Percentiles rank a stretch among this genome's conserved stretches.
Conservation (phyloP, 2,329 filamentous ascomycete species). For the Fusarium musae region DNA sequence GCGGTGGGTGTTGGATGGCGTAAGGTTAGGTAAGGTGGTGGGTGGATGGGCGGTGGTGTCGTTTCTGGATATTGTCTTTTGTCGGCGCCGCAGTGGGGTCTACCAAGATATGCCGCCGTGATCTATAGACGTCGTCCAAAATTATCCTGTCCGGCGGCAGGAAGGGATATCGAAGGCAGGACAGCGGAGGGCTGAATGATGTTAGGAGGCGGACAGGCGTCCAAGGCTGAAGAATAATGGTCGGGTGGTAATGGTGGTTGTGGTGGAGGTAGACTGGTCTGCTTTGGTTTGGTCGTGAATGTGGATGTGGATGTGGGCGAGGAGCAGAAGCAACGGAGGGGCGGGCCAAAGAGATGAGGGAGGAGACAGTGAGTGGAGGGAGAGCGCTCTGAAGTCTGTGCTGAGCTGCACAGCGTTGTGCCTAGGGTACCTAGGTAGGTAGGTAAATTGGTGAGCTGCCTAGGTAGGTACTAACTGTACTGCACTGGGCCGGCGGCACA, state of each 20-base stretch:
- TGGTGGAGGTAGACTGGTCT: conserved; percentile 7
- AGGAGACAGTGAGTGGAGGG: conserved; percentile 35
- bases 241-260: conserved; percentile 7
- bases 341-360: conserved; percentile 38
- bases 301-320: conserved; percentile 20
- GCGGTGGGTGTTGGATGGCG: conserved; percentile 30
- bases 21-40: conserved; percentile 23
- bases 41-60: conserved; percentile 34
- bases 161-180: conserved; percentile 18
- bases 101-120: conserved; percentile 36
- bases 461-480: not conserved
- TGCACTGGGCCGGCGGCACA: conserved; percentile 16
- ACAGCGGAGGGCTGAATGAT: conserved; percentile 28
- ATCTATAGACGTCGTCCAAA: conserved; percentile 33
- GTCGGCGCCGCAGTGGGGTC: conserved; percentile 39
- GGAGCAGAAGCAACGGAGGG: conserved; percentile 22
- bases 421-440: not conserved
- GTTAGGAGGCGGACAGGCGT: conserved; percentile 29
- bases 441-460: conserved; percentile 1
- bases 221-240: conserved; percentile 37
- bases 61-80: conserved; percentile 42
- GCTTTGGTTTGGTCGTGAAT: conserved; percentile 20
- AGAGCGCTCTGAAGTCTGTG: conserved; percentile 34
- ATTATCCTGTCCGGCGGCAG: conserved; percentile 13
- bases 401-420: conserved; percentile 10